Conservation (phyloP, 148 eudicot species). For the Amaranthus hypochondriacus region DNA sequence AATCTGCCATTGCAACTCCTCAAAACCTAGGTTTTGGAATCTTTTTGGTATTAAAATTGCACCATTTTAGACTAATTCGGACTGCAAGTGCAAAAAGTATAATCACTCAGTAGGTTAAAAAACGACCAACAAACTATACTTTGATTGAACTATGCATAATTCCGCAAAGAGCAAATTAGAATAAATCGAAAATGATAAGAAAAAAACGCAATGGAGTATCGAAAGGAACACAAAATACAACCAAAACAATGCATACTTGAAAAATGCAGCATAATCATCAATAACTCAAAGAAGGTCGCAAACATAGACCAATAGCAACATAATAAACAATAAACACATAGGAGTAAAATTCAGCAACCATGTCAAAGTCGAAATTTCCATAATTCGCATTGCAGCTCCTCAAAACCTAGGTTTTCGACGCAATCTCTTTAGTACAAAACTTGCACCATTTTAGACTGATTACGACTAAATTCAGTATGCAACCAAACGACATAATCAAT, state of each 20-base stretch:
- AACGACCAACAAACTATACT: not conserved
- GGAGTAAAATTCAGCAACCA: not conserved
- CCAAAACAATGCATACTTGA: not conserved
- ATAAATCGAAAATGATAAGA: no score
- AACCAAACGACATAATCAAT: not conserved
- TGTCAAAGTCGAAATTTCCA: not conserved
- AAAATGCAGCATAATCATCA: not conserved
- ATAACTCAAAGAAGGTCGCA: not conserved
- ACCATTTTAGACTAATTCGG: not conserved
- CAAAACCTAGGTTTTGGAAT: not conserved
- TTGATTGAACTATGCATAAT: slow-evolving; percentile 1
- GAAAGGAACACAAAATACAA: no score
- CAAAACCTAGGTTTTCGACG: slow-evolving; percentile 1
- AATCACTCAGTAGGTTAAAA: not conserved
- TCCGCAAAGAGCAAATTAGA: no score
- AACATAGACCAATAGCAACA: not conserved
- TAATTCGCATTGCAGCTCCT: not conserved
- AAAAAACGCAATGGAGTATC: not conserved
- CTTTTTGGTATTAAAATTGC: not conserved
- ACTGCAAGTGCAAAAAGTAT: not conserved
- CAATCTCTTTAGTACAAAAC: not conserved
- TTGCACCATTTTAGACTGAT: not conserved
- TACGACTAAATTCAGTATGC: not conserved
- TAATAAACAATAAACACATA: not conserved
- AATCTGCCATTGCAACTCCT: not conserved